Conservation (phyloP, 495 filamentous ascomycete species). For the Neurospora sp. region DNA sequence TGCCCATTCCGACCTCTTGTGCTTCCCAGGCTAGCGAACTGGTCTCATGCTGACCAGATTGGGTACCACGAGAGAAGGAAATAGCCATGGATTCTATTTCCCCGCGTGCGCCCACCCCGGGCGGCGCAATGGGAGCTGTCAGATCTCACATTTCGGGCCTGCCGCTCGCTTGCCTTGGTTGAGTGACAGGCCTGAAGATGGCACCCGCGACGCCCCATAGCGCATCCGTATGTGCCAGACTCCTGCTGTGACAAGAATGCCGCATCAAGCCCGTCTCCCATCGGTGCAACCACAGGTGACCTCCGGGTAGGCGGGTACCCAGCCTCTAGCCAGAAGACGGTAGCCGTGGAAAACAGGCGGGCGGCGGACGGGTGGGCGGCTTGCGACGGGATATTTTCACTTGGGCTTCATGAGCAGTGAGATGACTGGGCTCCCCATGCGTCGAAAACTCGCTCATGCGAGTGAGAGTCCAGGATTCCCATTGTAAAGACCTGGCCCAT, state of each 20-base stretch:
- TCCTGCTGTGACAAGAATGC: conserved; percentile 3
- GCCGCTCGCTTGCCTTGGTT: neutral
- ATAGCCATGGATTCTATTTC: neutral
- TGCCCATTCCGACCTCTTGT: neutral
- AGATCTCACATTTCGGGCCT: conserved; percentile 20
- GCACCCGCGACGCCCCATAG: neutral
- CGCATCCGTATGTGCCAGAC: neutral
- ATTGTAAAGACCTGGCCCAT: neutral
- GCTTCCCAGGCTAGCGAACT: neutral
- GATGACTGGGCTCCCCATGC: neutral
- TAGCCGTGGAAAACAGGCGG: neutral
- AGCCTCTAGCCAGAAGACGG: neutral
- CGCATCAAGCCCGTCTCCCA: conserved; percentile 2
- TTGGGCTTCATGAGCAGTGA: neutral
- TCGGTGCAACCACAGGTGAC: conserved; percentile 12
- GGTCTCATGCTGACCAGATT: neutral
- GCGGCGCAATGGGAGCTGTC: conserved; percentile 11
- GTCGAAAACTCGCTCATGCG: neutral
- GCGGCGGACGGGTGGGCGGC: conserved; percentile 9
- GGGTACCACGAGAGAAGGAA: conserved; percentile 10
- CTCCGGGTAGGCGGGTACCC: neutral
- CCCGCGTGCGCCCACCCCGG: conserved; percentile 5
- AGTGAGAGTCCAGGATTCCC: neutral
- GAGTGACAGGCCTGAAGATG: neutral
- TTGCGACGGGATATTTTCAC: conserved; percentile 8